These are phyloP conservation scores for Candida vaughaniae DNA, from an alignment of 805 yeast species.

Conservation along the genomic window DNA sequence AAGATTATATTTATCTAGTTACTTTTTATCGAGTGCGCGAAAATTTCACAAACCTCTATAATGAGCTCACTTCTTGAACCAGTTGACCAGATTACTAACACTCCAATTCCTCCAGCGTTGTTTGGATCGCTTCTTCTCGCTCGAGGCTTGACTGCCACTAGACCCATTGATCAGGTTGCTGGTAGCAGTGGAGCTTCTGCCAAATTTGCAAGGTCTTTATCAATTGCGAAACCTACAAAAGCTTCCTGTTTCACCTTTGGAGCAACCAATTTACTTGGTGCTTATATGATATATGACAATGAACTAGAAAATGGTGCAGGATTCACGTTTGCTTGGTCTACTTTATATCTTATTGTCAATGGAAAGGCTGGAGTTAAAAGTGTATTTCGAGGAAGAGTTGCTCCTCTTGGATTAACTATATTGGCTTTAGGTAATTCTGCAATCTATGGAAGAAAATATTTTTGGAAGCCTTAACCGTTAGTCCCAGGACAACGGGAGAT, in stretches of 20 bases:
- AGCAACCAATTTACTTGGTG: slow-evolving; percentile 60
- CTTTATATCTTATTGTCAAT: slow-evolving; percentile 69
- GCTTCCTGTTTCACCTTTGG: slow-evolving; percentile 56
- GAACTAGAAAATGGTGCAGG: slow-evolving; percentile 81
- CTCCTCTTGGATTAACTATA: slow-evolving; percentile 59
- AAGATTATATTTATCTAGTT: background rate
- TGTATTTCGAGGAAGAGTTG: slow-evolving; percentile 54
- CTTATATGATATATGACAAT: slow-evolving; percentile 73
- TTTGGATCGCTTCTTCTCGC: slow-evolving; percentile 15
- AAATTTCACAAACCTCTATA: background rate
- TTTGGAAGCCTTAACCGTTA: too few relatives aligned
- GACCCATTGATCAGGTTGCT: slow-evolving; percentile 14
- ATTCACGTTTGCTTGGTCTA: slow-evolving; percentile 76
- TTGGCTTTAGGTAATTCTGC: slow-evolving; percentile 62
- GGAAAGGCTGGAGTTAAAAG: slow-evolving; percentile 57
- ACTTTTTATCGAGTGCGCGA: background rate
- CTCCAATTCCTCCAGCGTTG: slow-evolving; percentile 19
- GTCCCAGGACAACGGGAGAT: slow-evolving; percentile 73
- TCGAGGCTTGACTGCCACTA: slow-evolving; percentile 15
- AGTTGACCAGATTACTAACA: slow-evolving; percentile 1
- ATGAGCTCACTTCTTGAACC: background rate
- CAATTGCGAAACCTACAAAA: slow-evolving; percentile 33
- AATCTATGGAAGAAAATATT: slow-evolving; percentile 68
- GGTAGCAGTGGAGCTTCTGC: slow-evolving; percentile 21
- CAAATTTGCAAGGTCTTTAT: slow-evolving; percentile 18